Evolutionary conservation across 2,329 filamentous ascomycete species (phyloP).

Genomic region (Myriosclerotinia curreyana): DNA sequence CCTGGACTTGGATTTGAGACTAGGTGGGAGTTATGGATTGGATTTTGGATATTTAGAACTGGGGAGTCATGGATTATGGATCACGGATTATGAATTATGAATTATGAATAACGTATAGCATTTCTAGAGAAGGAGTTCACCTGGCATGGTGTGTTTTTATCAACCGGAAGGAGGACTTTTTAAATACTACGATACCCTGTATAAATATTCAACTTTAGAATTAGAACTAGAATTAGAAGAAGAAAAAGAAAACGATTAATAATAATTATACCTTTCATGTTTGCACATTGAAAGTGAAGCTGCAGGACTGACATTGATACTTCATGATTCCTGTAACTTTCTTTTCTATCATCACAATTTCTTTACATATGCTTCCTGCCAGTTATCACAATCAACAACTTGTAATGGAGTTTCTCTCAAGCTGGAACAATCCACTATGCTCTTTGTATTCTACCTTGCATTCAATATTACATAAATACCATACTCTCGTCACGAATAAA

Average conservation of each 20-base stretch:
- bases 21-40: neutral
- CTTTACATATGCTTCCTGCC: too few species aligned
- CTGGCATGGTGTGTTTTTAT: neutral
- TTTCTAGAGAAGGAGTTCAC: neutral
- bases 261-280: neutral
- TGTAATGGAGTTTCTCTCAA: too few species aligned
- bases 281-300: neutral
- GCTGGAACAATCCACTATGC: too few species aligned
- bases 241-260: neutral
- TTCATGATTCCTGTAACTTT: too few species aligned
- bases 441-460: too few species aligned
- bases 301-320: neutral
- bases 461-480: too few species aligned
- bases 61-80: neutral
- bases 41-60: neutral
- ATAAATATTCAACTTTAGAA: constrained; percentile 10
- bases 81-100: constrained; percentile 3
- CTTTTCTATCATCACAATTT: too few species aligned
- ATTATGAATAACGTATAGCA: neutral
- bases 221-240: neutral
- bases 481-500: too few species aligned
- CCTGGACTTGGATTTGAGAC: neutral
- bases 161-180: neutral
- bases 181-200: constrained; percentile 12
- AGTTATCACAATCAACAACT: too few species aligned